Conservation (phyloP, 192 early-diverging fungal species). For the Coemansia sp. region DNA sequence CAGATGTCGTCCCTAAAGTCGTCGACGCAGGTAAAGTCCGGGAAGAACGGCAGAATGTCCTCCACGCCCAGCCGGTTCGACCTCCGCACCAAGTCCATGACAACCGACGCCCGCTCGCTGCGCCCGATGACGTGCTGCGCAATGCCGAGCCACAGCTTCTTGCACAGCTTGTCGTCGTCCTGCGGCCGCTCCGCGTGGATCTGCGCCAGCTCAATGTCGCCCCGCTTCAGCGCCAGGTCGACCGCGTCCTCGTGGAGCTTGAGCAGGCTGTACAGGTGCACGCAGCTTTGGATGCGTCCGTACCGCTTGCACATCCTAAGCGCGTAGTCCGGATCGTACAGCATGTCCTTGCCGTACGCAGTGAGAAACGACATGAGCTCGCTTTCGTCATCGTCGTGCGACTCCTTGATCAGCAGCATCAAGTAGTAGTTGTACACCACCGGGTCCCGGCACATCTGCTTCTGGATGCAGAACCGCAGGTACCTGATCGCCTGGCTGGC, state of each 20-base stretch:
- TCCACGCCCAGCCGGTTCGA: constrained; percentile 84
- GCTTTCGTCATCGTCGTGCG: constrained; percentile 56
- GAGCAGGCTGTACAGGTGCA: constrained; percentile 86
- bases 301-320: constrained; percentile 84
- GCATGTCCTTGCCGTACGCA: constrained; percentile 66
- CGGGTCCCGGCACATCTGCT: constrained; percentile 76
- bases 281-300: constrained; percentile 79
- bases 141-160: constrained; percentile 91
- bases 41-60: constrained; percentile 95
- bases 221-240: constrained; percentile 76
- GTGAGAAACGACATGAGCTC: constrained; percentile 76
- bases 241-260: constrained; percentile 92
- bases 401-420: constrained; percentile 48
- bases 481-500: constrained; percentile 86
- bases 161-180: constrained; percentile 79
- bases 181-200: constrained; percentile 89
- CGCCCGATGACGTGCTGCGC: constrained; percentile 87
- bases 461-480: constrained; percentile 76
- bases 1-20: constrained; percentile 97
- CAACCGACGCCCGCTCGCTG: constrained; percentile 82
- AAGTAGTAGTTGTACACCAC: constrained; percentile 94
- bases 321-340: constrained; percentile 90
- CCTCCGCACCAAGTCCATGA: constrained; percentile 77
- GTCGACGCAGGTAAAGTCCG: constrained; percentile 95
- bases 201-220: constrained; percentile 85